A percentile compares a stretch with the other conserved stretches of the same genome.
These are phyloP conservation scores for Filobasidium floriforme DNA, from an alignment of 768 basidiomycete species.

Conservation along the genomic window DNA sequence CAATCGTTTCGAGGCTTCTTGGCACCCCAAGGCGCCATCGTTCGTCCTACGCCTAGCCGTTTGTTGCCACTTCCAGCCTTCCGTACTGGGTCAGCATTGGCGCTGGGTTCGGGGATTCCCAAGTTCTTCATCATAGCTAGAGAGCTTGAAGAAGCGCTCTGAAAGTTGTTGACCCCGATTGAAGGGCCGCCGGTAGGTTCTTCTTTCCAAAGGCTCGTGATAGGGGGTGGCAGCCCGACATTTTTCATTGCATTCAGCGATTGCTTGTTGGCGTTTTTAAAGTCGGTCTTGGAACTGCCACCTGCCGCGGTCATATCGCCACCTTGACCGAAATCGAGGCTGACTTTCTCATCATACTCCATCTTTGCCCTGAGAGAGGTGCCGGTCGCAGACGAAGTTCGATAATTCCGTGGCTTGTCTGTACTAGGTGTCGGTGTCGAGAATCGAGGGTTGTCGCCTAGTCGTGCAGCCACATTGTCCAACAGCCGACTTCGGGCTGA, in stretches of 20 bases:
- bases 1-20: conserved; percentile 5
- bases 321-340: conserved; percentile 32
- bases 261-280: conserved; percentile 27
- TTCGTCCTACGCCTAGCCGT: conserved; percentile 13
- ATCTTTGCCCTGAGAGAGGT: conserved; percentile 22
- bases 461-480: not conserved
- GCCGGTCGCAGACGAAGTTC: not conserved
- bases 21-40: conserved; percentile 11
- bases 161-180: conserved; percentile 28
- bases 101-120: conserved; percentile 22
- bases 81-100: not conserved
- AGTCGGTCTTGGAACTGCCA: conserved; percentile 19
- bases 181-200: conserved; percentile 15
- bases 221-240: conserved; percentile 34
- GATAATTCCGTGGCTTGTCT: conserved; percentile 10
- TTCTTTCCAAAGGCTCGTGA: conserved; percentile 9
- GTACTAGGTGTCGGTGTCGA: not conserved
- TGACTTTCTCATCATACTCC: conserved; percentile 28
- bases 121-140: conserved; percentile 38
- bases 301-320: conserved; percentile 10
- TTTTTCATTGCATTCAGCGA: conserved; percentile 34
- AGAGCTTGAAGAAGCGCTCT: conserved; percentile 27
- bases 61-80: conserved; percentile 9
- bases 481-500: conserved; percentile 24
- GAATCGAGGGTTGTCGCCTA: not conserved